phyloP scores from a whole-genome alignment of 2,329 filamentous ascomycete genomes.

The Colletotrichum agaves region DNA sequence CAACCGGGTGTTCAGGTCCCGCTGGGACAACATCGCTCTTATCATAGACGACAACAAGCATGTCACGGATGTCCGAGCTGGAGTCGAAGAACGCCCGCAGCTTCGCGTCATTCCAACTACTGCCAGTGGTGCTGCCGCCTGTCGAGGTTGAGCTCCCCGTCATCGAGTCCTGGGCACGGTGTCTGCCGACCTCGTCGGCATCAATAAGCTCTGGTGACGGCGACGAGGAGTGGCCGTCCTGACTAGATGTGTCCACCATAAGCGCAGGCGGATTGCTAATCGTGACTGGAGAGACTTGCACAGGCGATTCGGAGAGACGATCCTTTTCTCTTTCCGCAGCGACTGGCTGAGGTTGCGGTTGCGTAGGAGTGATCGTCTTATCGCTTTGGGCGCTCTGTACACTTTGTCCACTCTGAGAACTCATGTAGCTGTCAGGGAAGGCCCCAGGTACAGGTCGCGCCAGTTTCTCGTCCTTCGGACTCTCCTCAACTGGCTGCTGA shows the following conservation, averaged over 20 bases:
- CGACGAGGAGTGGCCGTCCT: constrained; percentile 73
- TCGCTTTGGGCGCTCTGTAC: constrained; percentile 42
- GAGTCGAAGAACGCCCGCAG: constrained; percentile 93
- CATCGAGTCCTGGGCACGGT: constrained; percentile 58
- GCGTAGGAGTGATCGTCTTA: constrained; percentile 43
- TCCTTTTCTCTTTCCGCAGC: constrained; percentile 44
- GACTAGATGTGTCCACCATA: constrained; percentile 76
- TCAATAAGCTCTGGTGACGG: constrained; percentile 71
- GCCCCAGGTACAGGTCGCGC: constrained; percentile 52
- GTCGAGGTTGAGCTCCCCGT: constrained; percentile 62
- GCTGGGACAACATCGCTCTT: constrained; percentile 85
- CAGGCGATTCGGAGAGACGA: constrained; percentile 74
- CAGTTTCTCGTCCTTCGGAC: constrained; percentile 36
- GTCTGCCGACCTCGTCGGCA: constrained; percentile 52
- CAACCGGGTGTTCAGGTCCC: constrained; percentile 86
- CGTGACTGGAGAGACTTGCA: constrained; percentile 69
- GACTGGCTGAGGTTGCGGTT: constrained; percentile 11
- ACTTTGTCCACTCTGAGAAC: constrained; percentile 42
- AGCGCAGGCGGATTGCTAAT: constrained; percentile 71
- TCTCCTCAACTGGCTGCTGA: constrained; percentile 43
- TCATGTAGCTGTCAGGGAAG: constrained; percentile 54
- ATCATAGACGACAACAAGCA: constrained; percentile 92
- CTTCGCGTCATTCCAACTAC: constrained; percentile 86
- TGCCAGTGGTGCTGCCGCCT: constrained; percentile 57
- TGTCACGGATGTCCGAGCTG: constrained; percentile 86